Conservation (phyloP, 140 eudicot genomes). For the Stevia rebaudiana region DNA sequence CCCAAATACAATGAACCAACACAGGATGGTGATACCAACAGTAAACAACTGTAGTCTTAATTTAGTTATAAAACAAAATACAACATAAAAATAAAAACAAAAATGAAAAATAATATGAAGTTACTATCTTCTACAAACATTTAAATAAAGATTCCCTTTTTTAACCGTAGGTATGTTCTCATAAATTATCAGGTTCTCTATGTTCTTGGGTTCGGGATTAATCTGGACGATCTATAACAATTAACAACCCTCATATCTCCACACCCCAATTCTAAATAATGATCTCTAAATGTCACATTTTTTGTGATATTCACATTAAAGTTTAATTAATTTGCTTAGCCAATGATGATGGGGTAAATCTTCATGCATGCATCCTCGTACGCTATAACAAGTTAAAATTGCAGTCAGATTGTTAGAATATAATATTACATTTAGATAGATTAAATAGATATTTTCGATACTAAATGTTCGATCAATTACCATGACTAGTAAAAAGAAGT, state of each 20-base stretch:
- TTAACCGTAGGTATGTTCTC: conserved; percentile 23
- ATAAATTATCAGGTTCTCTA: conserved; percentile 7
- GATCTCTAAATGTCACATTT: background rate
- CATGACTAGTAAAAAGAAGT: conserved; percentile 42
- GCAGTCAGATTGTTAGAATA: conserved; percentile 1
- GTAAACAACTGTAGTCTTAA: conserved; percentile 34
- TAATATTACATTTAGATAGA: background rate
- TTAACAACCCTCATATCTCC: background rate
- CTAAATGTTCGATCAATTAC: background rate
- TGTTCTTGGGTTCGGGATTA: conserved; percentile 17
- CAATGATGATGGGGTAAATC: conserved; percentile 10
- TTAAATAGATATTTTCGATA: background rate
- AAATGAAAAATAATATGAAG: conserved; percentile 3
- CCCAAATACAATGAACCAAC: conserved; percentile 32
- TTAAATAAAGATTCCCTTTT: background rate
- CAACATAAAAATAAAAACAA: background rate
- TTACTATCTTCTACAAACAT: conserved; percentile 25
- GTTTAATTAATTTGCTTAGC: conserved; percentile 16
- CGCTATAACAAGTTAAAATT: conserved; percentile 18
- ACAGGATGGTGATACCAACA: conserved; percentile 25
- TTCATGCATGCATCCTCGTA: conserved; percentile 14
- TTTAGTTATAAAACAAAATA: conserved; percentile 13
- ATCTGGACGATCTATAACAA: background rate
- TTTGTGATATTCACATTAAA: conserved; percentile 21
- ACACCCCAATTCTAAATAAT: background rate